Evolutionary conservation across 2,329 filamentous ascomycete species (phyloP), one percentile per base, ranked within the genome.

Genomic region (Ophiostoma sp.): DNA sequence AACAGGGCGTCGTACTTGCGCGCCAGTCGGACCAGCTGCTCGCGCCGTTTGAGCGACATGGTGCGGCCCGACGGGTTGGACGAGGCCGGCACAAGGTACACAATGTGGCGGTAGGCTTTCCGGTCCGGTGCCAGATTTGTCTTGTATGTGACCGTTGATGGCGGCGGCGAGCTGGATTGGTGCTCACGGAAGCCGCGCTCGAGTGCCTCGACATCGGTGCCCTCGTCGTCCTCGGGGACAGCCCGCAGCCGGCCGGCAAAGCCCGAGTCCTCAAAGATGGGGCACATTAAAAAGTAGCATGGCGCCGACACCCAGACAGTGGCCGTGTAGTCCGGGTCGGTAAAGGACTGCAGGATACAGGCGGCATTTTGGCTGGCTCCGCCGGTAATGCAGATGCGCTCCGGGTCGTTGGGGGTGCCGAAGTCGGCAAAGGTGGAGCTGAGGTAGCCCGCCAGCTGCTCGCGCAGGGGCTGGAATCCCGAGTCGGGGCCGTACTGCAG

Each of bases 21-120:
- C 0, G 94, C 94, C 7, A 97, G 79, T n/a, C 82, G 81, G 33
- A 98, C 88, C 4, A 98, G 84, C 13, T 82, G 82, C 73, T 88
- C 81, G 3, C 95, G 86, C 36, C 90, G 86, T 23, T 79, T 77
- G 3, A 93, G 79, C 17, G 89, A 88, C 89, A 96, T 94, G 3
- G 92, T 93, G 76, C 90, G 90, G 39, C 90, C 92, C 0, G 91
- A 93, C 0, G 95, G 95, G 76, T 98, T 98, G 67, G 92, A 88
- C 78, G 94, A 96, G 0, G 93, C 93, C 0, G 95, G 92, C 17
- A 96, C 93, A 41, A 88, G 87, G 78, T 98, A 98, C 75, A 99
- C 90, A 74, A 97, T 78, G 77, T 97, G 91, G 69, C 89, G 89
- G 81, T 96, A 98, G 70, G 92, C 86, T 76, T 96, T 96, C 54